These are phyloP conservation scores for Penicillium polonicum DNA, from an alignment of 2,329 filamentous ascomycete species.

Conservation along the genomic window DNA sequence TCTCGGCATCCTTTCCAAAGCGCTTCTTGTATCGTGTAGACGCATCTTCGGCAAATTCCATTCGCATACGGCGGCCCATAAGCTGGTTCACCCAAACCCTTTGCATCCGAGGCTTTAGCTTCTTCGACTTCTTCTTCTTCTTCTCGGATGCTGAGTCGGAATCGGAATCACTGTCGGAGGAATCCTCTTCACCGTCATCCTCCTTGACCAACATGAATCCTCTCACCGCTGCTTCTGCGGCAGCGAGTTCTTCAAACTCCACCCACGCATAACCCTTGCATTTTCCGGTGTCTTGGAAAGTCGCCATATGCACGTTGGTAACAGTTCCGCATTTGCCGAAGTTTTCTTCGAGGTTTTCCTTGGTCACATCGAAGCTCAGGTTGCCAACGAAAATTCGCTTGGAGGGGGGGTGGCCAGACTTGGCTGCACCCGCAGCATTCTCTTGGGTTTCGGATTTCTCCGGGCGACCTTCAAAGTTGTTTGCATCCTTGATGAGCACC, in stretches of 20 bases:
- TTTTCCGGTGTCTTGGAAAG: conserved; percentile 94
- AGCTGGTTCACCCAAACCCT: conserved; percentile 83
- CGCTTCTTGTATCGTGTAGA: conserved; percentile 89
- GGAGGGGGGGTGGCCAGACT: conserved; percentile 62
- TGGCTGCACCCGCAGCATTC: conserved; percentile 29
- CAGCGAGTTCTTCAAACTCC: conserved; percentile 76
- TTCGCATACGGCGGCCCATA: conserved; percentile 74
- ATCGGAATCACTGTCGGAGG: conserved; percentile 39
- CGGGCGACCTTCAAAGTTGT: conserved; percentile 85
- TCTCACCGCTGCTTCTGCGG: conserved; percentile 72
- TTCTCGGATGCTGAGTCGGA: conserved; percentile 32
- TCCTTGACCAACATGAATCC: conserved; percentile 70
- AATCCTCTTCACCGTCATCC: conserved; percentile 53
- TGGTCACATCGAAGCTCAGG: conserved; percentile 75
- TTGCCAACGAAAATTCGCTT: conserved; percentile 90
- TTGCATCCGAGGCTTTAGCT: conserved; percentile 47
- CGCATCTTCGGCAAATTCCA: conserved; percentile 92
- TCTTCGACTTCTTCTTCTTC: conserved; percentile 36
- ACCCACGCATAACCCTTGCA: conserved; percentile 98
- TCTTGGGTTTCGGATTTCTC: conserved; percentile 56
- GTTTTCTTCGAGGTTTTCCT: conserved; percentile 76
- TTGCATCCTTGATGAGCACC: conserved; percentile 89
- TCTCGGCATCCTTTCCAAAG: conserved; percentile 70
- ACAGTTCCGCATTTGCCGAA: conserved; percentile 84
- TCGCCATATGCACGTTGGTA: conserved; percentile 81